phyloP scores from a whole-genome alignment of 2,329 filamentous ascomycete species.

The Sporothrix mexicana region DNA sequence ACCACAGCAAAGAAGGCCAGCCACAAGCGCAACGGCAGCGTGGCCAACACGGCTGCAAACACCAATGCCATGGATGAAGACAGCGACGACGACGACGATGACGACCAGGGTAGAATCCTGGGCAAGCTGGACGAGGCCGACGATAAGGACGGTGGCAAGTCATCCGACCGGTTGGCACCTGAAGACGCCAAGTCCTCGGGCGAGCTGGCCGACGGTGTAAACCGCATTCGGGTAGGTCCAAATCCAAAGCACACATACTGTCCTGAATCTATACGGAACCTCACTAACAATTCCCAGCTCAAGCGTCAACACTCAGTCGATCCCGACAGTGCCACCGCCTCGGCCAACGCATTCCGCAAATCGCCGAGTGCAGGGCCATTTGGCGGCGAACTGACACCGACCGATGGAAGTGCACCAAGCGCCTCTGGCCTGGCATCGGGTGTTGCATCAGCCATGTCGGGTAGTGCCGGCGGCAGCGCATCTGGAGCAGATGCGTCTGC shows the following conservation, averaged over 20 bases:
- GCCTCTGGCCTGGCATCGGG: conserved; percentile 40
- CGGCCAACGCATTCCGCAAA: conserved; percentile 51
- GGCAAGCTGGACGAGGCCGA: conserved; percentile 69
- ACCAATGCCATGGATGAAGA: conserved; percentile 67
- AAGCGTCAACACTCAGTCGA: conserved; percentile 82
- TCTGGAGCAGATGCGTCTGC: background rate
- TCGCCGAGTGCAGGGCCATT: conserved; percentile 53
- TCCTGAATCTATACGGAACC: too few species aligned
- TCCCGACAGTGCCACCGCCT: conserved; percentile 56
- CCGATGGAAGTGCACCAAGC: conserved; percentile 43
- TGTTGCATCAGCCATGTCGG: conserved; percentile 10
- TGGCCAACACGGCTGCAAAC: conserved; percentile 51
- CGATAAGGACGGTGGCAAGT: conserved; percentile 60
- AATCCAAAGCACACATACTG: conserved; percentile 34
- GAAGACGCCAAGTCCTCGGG: conserved; percentile 75
- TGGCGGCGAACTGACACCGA: conserved; percentile 49
- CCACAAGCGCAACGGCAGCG: conserved; percentile 62
- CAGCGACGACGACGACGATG: conserved; percentile 71
- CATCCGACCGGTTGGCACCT: conserved; percentile 64
- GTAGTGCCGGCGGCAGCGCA: background rate
- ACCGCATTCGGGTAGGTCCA: conserved; percentile 74
- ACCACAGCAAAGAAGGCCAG: conserved; percentile 61
- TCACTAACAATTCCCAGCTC: conserved; percentile 57
- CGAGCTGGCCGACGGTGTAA: conserved; percentile 79
- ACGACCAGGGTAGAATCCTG: conserved; percentile 51